phyloP scores from a whole-genome alignment of 805 yeast genomes.

The Soucietia sequanensis region DNA sequence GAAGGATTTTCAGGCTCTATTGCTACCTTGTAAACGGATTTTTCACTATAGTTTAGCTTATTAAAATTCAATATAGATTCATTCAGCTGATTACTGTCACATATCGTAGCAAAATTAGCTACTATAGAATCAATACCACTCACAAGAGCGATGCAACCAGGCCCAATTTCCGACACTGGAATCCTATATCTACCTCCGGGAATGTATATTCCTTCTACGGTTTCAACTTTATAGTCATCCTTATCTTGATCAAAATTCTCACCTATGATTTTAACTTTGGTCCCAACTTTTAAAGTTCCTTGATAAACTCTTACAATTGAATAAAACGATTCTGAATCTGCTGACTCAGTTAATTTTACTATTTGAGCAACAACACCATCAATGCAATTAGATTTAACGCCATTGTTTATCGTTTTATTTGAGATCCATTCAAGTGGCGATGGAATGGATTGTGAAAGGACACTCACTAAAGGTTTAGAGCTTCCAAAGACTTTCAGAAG shows the following conservation, averaged over 20 bases:
- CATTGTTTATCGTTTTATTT: too few species aligned
- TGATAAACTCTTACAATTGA: conserved; percentile 62
- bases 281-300: conserved; percentile 55
- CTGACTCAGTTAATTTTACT: conserved; percentile 54
- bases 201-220: conserved; percentile 44
- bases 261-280: conserved; percentile 54
- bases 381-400: neutral
- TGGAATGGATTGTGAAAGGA: conserved; percentile 31
- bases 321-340: conserved; percentile 51
- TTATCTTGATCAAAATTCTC: conserved; percentile 49
- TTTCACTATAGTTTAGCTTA: conserved; percentile 43
- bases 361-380: conserved; percentile 23
- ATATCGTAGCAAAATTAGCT: conserved; percentile 61
- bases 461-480: conserved; percentile 52
- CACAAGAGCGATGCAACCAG: conserved; percentile 69
- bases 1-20: conserved; percentile 79
- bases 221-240: conserved; percentile 50
- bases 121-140: conserved; percentile 60
- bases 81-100: conserved; percentile 18
- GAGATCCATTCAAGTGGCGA: conserved; percentile 12
- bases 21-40: conserved; percentile 75
- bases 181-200: conserved; percentile 72
- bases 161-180: conserved; percentile 49
- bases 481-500: conserved; percentile 54
- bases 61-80: conserved; percentile 25